A percentile compares a stretch with the other conserved stretches of the same genome.
Conservation (phyloP, 257 asterid genomes). For the Solanum medicagineum region DNA sequence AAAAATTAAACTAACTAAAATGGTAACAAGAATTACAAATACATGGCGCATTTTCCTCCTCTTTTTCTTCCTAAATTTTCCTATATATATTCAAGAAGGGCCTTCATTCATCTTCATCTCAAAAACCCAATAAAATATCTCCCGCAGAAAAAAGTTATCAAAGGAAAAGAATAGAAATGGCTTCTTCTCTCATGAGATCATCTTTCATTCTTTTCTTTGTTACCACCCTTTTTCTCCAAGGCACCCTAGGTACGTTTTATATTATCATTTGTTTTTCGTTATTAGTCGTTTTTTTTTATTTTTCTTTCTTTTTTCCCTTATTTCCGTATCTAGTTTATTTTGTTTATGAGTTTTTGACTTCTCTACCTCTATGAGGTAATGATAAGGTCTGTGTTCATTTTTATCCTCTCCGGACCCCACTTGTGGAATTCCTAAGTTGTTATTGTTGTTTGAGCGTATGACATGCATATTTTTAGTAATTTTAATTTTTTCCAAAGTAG, state of each 20-base stretch:
- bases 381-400: too few species aligned
- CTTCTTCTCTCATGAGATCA: not conserved
- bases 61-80: not conserved
- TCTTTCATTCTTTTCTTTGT: slow-evolving; percentile 9
- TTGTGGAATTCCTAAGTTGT: too few species aligned
- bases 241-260: slow-evolving; percentile 15
- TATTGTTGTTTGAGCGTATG: not conserved
- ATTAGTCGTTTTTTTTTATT: too few species aligned
- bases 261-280: too few species aligned
- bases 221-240: slow-evolving; percentile 22
- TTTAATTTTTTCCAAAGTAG: too few species aligned
- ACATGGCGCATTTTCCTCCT: not conserved
- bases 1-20: not conserved
- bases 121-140: not conserved
- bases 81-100: not conserved
- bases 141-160: not conserved
- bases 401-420: too few species aligned
- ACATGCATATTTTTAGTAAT: not conserved
- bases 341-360: too few species aligned
- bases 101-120: not conserved
- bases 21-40: not conserved
- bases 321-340: too few species aligned
- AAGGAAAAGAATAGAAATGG: not conserved
- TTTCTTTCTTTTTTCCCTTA: not conserved
- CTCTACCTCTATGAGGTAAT: too few species aligned